These are phyloP conservation scores for Fusarium sp. DNA, from an alignment of 2,329 filamentous ascomycete species.

Conservation along the genomic window DNA sequence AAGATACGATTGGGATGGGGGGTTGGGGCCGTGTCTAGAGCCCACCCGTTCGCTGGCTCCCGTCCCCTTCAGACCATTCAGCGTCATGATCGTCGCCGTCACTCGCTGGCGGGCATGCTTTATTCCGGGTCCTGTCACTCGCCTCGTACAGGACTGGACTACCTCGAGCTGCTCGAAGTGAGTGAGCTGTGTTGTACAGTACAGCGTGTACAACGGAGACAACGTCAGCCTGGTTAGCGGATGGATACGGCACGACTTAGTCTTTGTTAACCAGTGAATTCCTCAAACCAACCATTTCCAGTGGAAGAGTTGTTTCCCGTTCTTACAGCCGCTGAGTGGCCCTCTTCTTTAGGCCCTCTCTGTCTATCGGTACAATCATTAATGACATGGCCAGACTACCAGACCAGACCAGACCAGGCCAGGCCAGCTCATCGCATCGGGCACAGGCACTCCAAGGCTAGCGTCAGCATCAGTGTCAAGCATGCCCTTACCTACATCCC, in stretches of 20 bases:
- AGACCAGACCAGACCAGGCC: conserved; percentile 4
- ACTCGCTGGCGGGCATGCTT: conserved; percentile 34
- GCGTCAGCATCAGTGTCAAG: conserved; percentile 27
- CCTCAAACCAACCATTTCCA: conserved; percentile 17
- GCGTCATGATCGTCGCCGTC: conserved; percentile 46
- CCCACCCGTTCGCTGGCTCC: conserved; percentile 47
- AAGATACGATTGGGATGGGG: conserved; percentile 27
- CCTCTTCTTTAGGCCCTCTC: conserved; percentile 17
- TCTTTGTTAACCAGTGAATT: conserved; percentile 4
- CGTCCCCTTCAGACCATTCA: conserved; percentile 33
- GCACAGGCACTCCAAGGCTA: conserved; percentile 19
- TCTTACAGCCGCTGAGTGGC: conserved; percentile 30
- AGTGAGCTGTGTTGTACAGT: conserved; percentile 25
- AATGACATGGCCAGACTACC: neutral
- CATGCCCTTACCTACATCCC: conserved; percentile 32
- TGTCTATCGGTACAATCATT: conserved; percentile 8
- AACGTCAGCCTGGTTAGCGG: conserved; percentile 22
- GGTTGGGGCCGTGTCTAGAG: conserved; percentile 35
- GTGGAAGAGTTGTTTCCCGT: neutral
- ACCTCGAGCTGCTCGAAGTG: conserved; percentile 15
- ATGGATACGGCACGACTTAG: conserved; percentile 4
- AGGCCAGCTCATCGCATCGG: conserved; percentile 34
- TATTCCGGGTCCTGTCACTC: conserved; percentile 35
- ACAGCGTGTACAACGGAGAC: conserved; percentile 28
- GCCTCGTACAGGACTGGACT: conserved; percentile 18